Percentiles rank a stretch among this genome's conserved stretches.
These are phyloP conservation scores for Picocystis sp. DNA, from an alignment of 163 green algal species.

Conservation along the genomic window DNA sequence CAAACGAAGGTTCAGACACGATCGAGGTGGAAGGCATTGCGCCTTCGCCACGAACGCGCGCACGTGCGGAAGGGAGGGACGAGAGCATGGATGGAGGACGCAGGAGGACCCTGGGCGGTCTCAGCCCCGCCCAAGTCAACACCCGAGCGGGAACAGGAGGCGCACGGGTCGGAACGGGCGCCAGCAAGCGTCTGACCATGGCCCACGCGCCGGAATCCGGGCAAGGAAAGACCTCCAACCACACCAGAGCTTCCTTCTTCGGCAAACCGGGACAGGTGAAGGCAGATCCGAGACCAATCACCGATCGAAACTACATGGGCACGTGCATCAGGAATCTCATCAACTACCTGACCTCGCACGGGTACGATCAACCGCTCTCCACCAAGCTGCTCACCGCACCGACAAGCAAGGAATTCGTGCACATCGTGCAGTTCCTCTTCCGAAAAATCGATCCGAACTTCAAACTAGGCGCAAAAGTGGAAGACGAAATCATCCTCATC, in stretches of 20 bases:
- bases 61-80: no score
- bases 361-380: constrained; percentile 48
- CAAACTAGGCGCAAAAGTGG: constrained; percentile 60
- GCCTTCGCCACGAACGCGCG: no score
- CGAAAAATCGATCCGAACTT: constrained; percentile 58
- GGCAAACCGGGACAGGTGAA: constrained; percentile 16
- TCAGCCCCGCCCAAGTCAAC: constrained; percentile 45
- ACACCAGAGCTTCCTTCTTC: constrained; percentile 1
- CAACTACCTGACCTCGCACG: constrained; percentile 56
- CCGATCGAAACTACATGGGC: constrained; percentile 55
- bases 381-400: constrained; percentile 57
- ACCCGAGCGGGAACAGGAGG: constrained; percentile 25
- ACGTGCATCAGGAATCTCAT: constrained; percentile 58
- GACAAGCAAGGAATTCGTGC: constrained; percentile 80
- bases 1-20: no score
- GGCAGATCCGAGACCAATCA: constrained; percentile 58
- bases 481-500: constrained; percentile 76
- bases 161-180: constrained; percentile 20
- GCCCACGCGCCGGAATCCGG: background rate
- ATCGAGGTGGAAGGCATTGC: no score
- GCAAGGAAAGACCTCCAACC: background rate
- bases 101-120: constrained; percentile 33
- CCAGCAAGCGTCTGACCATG: background rate
- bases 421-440: constrained; percentile 72
- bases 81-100: no score